Conservation (phyloP, 345 rosid species). For the Syzygium aqueum region DNA sequence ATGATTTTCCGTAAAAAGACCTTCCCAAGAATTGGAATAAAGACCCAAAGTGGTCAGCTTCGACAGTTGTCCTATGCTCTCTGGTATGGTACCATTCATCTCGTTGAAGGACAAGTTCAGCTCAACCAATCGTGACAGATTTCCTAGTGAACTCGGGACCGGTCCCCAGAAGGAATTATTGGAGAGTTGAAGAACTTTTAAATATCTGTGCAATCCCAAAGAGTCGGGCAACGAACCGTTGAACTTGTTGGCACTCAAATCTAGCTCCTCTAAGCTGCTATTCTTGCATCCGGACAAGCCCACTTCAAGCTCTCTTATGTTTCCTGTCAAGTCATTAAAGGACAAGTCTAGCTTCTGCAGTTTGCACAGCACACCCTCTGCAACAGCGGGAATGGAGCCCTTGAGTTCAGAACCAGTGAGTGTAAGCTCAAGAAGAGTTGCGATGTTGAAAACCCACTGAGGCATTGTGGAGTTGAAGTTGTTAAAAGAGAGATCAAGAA, state of each 20-base stretch:
- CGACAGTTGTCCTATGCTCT: conserved; percentile 11
- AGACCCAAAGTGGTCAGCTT: conserved; percentile 3
- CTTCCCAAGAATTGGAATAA: conserved; percentile 10
- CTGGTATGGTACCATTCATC: conserved; percentile 19
- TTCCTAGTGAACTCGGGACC: conserved; percentile 12
- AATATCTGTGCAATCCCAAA: background rate
- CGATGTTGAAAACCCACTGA: conserved; percentile 11
- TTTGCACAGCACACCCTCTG: background rate
- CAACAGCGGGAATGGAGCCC: background rate
- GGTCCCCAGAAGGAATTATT: conserved; percentile 4
- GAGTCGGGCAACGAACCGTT: conserved; percentile 2
- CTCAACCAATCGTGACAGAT: background rate
- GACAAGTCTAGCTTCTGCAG: background rate
- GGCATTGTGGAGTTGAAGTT: conserved; percentile 11
- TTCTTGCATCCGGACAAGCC: background rate
- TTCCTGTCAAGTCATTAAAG: background rate
- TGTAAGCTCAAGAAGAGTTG: conserved; percentile 5
- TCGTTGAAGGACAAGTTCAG: conserved; percentile 5
- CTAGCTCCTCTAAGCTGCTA: background rate
- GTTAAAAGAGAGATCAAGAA: conserved; percentile 19
- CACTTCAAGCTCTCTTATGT: background rate
- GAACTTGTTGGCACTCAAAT: background rate
- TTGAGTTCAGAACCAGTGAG: conserved; percentile 3
- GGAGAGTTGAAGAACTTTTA: background rate
- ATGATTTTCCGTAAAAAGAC: conserved; percentile 8